Evolutionary conservation across 2,329 filamentous ascomycete species (phyloP), one percentile per base, ranked within the genome.

Genomic region (Clonostachys chloroleuca): DNA sequence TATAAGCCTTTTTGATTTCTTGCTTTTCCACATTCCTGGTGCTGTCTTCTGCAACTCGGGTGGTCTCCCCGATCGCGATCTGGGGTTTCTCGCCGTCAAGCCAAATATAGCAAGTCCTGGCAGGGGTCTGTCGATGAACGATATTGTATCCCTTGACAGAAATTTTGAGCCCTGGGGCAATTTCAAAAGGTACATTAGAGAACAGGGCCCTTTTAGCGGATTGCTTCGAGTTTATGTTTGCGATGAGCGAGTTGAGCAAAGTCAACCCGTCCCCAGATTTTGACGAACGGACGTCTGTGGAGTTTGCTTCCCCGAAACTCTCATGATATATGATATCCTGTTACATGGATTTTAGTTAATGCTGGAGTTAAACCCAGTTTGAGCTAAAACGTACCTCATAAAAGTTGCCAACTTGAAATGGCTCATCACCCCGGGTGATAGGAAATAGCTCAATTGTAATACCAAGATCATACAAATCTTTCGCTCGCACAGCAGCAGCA

Each of bases 91-190:
- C 92, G n/a, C 87, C 89, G 18, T 87, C 87, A 1, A 94, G 74
- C 79, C 88, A 97, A 52, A 99, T 83, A 59, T 91, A 97, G 59
- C 87, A 92, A 40, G 83, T 94, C 44, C 91, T 79, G 5, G 86
- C 86, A 12, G 90, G 87, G 44, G 83, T 80, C 62, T 97, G 92
- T 41, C 84, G 83, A 58, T 96, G 92, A 47, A 96, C 77, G 12
- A 96, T 70, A 44, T 95, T 89, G 69, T 92, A 99, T 6, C 94
- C 94, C 59, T 95, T 96, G 37, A 99, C 86, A 0, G 92, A 92
- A 46, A 99, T 96, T 40, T 78, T 84, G 20, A 99, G 72, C 2
- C 84, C 84, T 0, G 92, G 92, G 0, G 88, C 91, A 46, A 99
- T 79, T 62, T 97, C 92, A 47, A 99, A 79, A 0, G 89, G 81